Base-by-base conservation (phyloP, 2,329 filamentous ascomycete genomes). In the Curvularia sp. region DNA sequence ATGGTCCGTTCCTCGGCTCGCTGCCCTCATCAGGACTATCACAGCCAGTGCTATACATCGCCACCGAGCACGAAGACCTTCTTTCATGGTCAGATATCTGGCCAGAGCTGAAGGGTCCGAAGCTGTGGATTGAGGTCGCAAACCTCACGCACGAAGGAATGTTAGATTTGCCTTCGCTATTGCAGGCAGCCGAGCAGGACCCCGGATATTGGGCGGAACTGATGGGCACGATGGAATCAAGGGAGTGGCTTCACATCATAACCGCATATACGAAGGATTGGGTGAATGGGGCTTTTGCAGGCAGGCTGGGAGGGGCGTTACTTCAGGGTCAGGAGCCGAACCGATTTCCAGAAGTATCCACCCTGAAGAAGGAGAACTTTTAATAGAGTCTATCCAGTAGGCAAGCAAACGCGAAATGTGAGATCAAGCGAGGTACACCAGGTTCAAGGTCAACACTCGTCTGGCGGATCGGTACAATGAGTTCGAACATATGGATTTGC, bases 81-180 rank as follows among this genome's bases (percentile, higher is more conserved):
- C 55, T 61, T 26, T 57, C 22, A 18, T 66, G 57, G 62, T 30
- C 59, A 18, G 48, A 38, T 8, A 39, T 49, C 30, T 70, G 66
- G 65, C 60, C 64, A 33, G 35, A 65, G 49, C 41, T 69, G 0
- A 63, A 65, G 46, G 67, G 65, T 24, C 66, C 67, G 24, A 71
- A 70, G 65, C 55, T 70, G 22, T 68, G 62, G 64, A 33, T 70
- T 33, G 31, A 58, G 10, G 54, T 72, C 31, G 65, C 60, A 44
- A 63, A 63, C 38, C 55, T 57, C 43, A 58, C 50, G 43, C 69
- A 72, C 43, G 18, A 60, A 52, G 59, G 57, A 26, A 63, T 71
- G 24, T 47, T 28, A 6, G 48, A 50, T 41, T 10, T 33, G 10
- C 22, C 33, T 26, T 13, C 33, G 13, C 22, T 50, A 13, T 6